A percentile compares a stretch with the other conserved stretches of the same genome.
Conservation (phyloP, 2,329 filamentous ascomycete species). For the Ascochyta lentis region DNA sequence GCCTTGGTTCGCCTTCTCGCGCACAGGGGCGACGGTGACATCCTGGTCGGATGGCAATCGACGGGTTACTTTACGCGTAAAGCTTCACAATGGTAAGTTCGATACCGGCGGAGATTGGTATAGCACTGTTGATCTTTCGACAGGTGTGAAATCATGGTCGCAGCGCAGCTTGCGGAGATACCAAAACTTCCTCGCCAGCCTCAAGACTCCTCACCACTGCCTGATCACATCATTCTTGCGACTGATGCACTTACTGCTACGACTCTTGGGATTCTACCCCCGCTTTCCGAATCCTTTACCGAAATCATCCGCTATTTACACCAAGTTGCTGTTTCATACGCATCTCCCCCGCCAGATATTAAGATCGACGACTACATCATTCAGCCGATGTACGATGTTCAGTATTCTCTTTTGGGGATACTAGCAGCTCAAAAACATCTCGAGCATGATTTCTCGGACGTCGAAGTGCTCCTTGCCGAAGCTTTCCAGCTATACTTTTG, state of each 20-base stretch:
- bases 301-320: conserved; percentile 23
- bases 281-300: conserved; percentile 14
- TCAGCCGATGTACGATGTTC: conserved; percentile 26
- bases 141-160: conserved; percentile 35
- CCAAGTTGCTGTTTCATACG: conserved; percentile 18
- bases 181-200: conserved; percentile 24
- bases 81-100: conserved; percentile 26
- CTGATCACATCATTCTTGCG: conserved; percentile 11
- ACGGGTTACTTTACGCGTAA: conserved; percentile 22
- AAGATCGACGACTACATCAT: conserved; percentile 23
- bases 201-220: conserved; percentile 3
- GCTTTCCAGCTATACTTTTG: conserved; percentile 29
- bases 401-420: conserved; percentile 20
- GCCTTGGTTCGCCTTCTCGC: conserved; percentile 25
- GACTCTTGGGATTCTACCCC: conserved; percentile 22
- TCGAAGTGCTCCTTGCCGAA: conserved; percentile 27
- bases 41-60: conserved; percentile 20
- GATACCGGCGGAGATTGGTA: too few relatives aligned
- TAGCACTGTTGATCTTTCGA: neutral
- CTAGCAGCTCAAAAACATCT: conserved; percentile 21
- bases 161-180: conserved; percentile 19
- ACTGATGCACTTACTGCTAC: conserved; percentile 16
- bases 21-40: conserved; percentile 25
- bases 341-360: neutral
- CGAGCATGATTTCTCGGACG: conserved; percentile 12